Conservation (phyloP, 805 yeast species). For the Blastobotrys muscicola region DNA sequence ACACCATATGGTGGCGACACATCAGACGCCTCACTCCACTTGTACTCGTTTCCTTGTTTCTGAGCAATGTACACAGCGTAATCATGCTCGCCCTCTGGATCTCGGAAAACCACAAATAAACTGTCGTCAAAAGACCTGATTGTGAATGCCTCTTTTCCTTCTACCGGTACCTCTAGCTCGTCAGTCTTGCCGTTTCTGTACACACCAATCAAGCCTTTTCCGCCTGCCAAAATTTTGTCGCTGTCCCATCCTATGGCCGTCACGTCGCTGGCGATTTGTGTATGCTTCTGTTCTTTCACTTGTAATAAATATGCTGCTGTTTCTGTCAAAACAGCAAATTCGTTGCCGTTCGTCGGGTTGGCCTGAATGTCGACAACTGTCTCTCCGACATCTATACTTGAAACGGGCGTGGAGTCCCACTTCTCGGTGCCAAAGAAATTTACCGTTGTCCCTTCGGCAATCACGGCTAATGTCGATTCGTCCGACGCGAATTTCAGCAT, state of each 20-base stretch:
- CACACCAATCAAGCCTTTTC: no score
- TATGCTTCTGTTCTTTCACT: not conserved
- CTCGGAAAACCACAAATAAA: not conserved
- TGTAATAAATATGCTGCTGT: not conserved
- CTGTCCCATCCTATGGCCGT: conserved; percentile 15
- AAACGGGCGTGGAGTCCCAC: not conserved
- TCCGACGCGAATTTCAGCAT: conserved; percentile 18
- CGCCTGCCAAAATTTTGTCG: no score
- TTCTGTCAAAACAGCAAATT: conserved; percentile 10
- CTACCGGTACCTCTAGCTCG: no score
- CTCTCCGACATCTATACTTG: not conserved
- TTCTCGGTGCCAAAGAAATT: no score
- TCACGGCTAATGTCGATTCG: conserved; percentile 14
- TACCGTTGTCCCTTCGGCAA: conserved; percentile 2
- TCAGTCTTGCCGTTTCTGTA: no score
- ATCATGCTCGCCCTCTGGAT: not conserved
- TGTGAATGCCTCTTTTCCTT: no score
- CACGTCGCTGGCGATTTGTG: conserved; percentile 3
- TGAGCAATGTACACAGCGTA: not conserved
- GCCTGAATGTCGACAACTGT: conserved; percentile 8
- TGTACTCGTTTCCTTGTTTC: not conserved
- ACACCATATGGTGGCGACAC: conserved; percentile 26
- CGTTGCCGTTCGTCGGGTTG: conserved; percentile 12
- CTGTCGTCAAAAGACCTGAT: no score
- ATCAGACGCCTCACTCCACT: conserved; percentile 15